phyloP scores from a whole-genome alignment of 495 filamentous ascomycete genomes.

The Cercophora sp. region DNA sequence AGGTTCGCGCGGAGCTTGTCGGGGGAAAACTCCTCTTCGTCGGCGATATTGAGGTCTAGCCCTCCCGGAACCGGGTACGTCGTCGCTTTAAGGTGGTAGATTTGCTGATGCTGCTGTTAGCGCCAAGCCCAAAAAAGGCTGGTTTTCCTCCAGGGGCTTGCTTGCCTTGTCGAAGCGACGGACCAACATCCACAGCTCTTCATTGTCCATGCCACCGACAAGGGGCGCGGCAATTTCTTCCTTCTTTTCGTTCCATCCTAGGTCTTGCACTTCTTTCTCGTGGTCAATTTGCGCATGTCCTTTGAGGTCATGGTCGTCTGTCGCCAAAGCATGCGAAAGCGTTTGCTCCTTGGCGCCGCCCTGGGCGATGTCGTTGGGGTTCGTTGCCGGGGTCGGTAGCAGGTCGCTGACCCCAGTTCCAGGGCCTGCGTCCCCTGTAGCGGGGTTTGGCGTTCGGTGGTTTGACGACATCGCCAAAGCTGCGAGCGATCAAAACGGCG shows the following conservation, averaged over 20 bases:
- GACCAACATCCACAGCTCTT: constrained; percentile 77
- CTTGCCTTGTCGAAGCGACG: constrained; percentile 79
- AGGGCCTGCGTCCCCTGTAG: constrained; percentile 20
- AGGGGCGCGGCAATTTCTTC: constrained; percentile 57
- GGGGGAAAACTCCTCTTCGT: constrained; percentile 80
- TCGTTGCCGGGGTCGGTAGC: constrained; percentile 31
- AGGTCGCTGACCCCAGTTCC: constrained; percentile 28
- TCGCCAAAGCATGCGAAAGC: constrained; percentile 35
- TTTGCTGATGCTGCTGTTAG: constrained; percentile 54
- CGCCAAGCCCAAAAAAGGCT: not conserved
- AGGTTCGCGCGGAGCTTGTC: constrained; percentile 77
- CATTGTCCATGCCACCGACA: constrained; percentile 72
- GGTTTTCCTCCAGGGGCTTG: not conserved
- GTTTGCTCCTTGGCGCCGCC: constrained; percentile 23
- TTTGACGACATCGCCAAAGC: constrained; percentile 10
- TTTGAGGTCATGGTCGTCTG: constrained; percentile 29
- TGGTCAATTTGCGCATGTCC: constrained; percentile 32
- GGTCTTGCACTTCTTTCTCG: constrained; percentile 52
- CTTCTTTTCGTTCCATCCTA: constrained; percentile 69
- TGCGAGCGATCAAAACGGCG: too few species aligned
- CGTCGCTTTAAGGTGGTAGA: constrained; percentile 78
- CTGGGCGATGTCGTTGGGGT: constrained; percentile 25
- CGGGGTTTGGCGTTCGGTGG: constrained; percentile 2
- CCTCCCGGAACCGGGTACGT: constrained; percentile 45
- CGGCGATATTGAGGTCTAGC: constrained; percentile 76